phyloP scores from a whole-genome alignment of 1,284 basidiomycete species.

The Cryptococcus maquisensis region DNA sequence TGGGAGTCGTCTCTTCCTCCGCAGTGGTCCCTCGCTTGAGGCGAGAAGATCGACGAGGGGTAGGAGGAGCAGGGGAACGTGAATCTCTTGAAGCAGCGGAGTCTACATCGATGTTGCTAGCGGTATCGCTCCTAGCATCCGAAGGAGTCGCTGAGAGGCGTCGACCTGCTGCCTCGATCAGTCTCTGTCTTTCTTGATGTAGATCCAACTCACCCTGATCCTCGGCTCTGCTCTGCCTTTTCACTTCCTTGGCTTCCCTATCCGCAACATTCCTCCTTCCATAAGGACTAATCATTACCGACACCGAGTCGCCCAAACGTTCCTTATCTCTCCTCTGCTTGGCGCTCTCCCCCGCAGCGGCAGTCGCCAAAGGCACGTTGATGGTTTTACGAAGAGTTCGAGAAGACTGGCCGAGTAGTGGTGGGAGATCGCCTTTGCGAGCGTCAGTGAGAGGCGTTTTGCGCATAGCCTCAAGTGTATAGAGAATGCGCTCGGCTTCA shows the following conservation, averaged over 20 bases:
- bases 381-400: slow-evolving; percentile 39
- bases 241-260: slow-evolving; percentile 24
- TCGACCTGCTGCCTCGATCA: slow-evolving; percentile 8
- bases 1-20: slow-evolving; percentile 28
- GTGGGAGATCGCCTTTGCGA: slow-evolving; percentile 13
- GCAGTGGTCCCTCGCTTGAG: slow-evolving; percentile 16
- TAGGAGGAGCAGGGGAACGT: slow-evolving; percentile 15
- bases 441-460: slow-evolving; percentile 35
- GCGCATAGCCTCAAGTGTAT: slow-evolving; percentile 41
- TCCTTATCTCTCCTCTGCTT: slow-evolving; percentile 29
- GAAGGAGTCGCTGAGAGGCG: slow-evolving; percentile 18
- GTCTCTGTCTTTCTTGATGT: background rate
- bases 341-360: slow-evolving; percentile 32
- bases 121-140: slow-evolving; percentile 13
- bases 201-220: slow-evolving; percentile 15
- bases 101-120: slow-evolving; percentile 13
- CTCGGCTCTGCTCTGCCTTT: slow-evolving; percentile 9
- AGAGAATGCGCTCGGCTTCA: slow-evolving; percentile 47
- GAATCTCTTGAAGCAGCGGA: slow-evolving; percentile 3
- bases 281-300: slow-evolving; percentile 46
- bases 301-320: slow-evolving; percentile 28
- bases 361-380: slow-evolving; percentile 42
- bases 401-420: slow-evolving; percentile 39
- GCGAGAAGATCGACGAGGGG: slow-evolving; percentile 36
- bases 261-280: slow-evolving; percentile 39